Evolutionary conservation across 1,284 basidiomycete genomes (phyloP).

Genomic region (Inonotus obliquus): DNA sequence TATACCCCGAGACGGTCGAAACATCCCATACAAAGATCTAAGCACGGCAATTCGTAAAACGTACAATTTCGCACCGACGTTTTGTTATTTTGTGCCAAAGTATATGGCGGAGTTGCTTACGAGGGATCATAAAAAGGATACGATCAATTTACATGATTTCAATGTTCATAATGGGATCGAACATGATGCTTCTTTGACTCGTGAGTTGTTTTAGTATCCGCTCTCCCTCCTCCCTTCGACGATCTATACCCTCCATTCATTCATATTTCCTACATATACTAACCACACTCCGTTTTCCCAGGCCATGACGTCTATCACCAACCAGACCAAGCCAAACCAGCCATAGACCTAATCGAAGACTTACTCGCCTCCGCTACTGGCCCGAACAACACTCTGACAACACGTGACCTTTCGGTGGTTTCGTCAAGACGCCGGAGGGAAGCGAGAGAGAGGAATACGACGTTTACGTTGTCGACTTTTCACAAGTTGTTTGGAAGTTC

Average conservation of each 20-base stretch:
- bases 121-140: conserved; percentile 50
- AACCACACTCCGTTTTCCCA: conserved; percentile 28
- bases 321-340: conserved; percentile 48
- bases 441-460: conserved; percentile 46
- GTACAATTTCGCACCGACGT: conserved; percentile 66
- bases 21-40: conserved; percentile 62
- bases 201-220: conserved; percentile 36
- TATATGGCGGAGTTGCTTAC: conserved; percentile 53
- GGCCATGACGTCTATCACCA: conserved; percentile 52
- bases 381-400: conserved; percentile 47
- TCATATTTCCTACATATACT: not conserved
- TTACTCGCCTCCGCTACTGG: conserved; percentile 58
- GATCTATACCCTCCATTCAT: too few relatives aligned
- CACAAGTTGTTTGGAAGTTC: conserved; percentile 62
- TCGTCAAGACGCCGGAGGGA: conserved; percentile 54
- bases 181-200: conserved; percentile 68
- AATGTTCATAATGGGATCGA: conserved; percentile 73
- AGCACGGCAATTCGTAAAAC: conserved; percentile 41
- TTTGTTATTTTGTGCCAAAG: conserved; percentile 59
- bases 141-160: conserved; percentile 59
- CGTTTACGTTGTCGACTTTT: conserved; percentile 42
- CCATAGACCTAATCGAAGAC: conserved; percentile 47
- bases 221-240: not conserved
- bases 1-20: conserved; percentile 57
- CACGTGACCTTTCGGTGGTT: conserved; percentile 52